Evolutionary conservation across 331 rosid species (phyloP).

Genomic region (Malus hybrid): DNA sequence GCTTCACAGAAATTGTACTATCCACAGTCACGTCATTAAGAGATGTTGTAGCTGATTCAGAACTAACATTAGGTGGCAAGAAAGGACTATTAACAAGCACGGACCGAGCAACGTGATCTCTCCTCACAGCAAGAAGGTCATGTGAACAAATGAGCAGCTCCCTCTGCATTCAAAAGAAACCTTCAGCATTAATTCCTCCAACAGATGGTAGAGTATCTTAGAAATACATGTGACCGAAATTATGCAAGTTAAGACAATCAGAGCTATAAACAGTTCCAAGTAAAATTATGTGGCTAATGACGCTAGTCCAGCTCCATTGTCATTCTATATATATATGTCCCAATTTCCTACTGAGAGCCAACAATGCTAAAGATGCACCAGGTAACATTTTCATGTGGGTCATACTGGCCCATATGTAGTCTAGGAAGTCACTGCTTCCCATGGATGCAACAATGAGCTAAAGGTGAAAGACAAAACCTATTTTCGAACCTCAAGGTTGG

Average conservation of each 20-base stretch:
- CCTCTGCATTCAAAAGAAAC: slow-evolving; percentile 49
- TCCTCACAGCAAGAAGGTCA: slow-evolving; percentile 69
- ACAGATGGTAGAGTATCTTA: background rate
- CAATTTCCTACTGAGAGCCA: background rate
- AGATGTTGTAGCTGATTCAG: slow-evolving; percentile 97
- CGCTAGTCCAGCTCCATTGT: background rate
- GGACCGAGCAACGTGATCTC: slow-evolving; percentile 78
- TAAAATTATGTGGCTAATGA: background rate
- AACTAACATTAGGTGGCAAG: slow-evolving; percentile 72
- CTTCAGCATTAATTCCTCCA: slow-evolving; percentile 1
- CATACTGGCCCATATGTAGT: background rate
- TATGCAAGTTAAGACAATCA: background rate
- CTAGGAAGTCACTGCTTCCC: background rate
- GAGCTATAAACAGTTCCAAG: background rate
- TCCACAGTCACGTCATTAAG: slow-evolving; percentile 88
- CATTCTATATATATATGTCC: background rate
- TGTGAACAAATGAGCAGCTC: slow-evolving; percentile 93
- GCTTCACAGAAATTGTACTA: slow-evolving; percentile 63
- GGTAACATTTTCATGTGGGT: background rate
- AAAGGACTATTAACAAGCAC: slow-evolving; percentile 55
- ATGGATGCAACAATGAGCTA: background rate
- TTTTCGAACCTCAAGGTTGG: background rate
- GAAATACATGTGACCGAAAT: background rate
- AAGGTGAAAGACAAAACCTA: background rate
- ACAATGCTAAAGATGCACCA: background rate